Evolutionary conservation across 306 rosid species (phyloP).

Genomic region (Pterocarpus santalinus): DNA sequence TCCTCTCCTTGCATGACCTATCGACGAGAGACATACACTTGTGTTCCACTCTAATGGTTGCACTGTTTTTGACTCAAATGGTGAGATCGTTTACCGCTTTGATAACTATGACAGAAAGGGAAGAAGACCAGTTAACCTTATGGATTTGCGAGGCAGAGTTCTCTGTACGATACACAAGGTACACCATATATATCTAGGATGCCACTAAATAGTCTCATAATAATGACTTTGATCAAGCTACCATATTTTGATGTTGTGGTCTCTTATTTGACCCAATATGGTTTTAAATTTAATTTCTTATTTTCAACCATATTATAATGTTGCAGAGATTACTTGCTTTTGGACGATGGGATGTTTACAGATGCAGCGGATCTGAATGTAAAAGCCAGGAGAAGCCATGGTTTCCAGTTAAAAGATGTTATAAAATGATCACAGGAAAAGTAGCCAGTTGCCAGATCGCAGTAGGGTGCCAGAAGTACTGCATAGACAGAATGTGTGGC

Average conservation of each 20-base stretch:
- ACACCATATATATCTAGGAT: background rate
- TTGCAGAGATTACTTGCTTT: conserved; percentile 64
- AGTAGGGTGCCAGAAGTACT: conserved; percentile 57
- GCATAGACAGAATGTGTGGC: conserved; percentile 53
- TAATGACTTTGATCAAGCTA: too few species aligned
- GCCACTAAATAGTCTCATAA: too few species aligned
- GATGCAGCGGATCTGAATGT: conserved; percentile 32
- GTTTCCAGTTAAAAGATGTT: conserved; percentile 62
- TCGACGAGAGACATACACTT: conserved; percentile 68
- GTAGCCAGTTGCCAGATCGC: conserved; percentile 55
- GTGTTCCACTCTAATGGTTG: conserved; percentile 83
- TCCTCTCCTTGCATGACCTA: conserved; percentile 35
- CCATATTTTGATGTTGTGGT: too few species aligned
- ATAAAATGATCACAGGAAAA: conserved; percentile 49
- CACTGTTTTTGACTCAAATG: conserved; percentile 80
- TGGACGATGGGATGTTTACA: conserved; percentile 75
- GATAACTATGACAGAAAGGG: conserved; percentile 83
- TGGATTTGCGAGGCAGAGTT: conserved; percentile 76
- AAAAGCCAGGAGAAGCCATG: conserved; percentile 47
- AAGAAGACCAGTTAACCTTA: conserved; percentile 75
- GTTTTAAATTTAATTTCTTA: background rate
- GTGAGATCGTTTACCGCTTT: conserved; percentile 76
- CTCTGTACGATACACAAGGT: conserved; percentile 76
- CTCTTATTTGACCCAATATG: background rate
- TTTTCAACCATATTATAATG: too few species aligned